Evolutionary conservation across 73 alveolate genomes (phyloP).

Genomic region (Uronychia setigera): DNA sequence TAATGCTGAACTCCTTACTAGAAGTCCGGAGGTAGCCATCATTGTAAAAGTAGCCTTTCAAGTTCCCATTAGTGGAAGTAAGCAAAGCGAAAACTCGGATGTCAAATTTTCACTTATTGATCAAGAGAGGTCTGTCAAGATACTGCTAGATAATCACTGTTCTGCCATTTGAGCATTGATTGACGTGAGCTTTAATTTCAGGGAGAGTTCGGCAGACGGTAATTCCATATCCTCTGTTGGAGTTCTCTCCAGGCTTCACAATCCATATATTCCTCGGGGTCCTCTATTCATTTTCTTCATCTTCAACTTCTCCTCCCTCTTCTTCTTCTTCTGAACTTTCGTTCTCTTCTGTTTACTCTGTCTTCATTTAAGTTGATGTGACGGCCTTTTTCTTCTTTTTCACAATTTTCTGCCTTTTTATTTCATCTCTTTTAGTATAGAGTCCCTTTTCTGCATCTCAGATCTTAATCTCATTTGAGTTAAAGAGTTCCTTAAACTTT

Average conservation of each 20-base stretch:
- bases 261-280: neutral
- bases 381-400: neutral
- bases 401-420: neutral
- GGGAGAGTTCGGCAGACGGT: neutral
- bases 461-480: neutral
- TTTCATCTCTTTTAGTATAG: too few species aligned
- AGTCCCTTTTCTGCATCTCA: neutral
- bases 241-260: neutral
- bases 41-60: constrained; percentile 52
- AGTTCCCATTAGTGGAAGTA: constrained; percentile 17
- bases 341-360: neutral
- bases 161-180: neutral
- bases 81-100: constrained; percentile 41
- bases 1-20: constrained; percentile 57
- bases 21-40: constrained; percentile 81
- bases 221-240: neutral
- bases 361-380: neutral
- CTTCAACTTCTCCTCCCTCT: neutral
- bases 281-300: neutral
- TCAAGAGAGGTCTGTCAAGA: constrained; percentile 48
- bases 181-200: neutral
- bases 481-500: neutral
- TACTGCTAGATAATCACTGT: constrained; percentile 30
- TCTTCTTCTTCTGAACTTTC: neutral
- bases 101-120: constrained; percentile 48